Conservation (phyloP, 1,284 basidiomycete genomes). For the Leccinum griseonigrum region DNA sequence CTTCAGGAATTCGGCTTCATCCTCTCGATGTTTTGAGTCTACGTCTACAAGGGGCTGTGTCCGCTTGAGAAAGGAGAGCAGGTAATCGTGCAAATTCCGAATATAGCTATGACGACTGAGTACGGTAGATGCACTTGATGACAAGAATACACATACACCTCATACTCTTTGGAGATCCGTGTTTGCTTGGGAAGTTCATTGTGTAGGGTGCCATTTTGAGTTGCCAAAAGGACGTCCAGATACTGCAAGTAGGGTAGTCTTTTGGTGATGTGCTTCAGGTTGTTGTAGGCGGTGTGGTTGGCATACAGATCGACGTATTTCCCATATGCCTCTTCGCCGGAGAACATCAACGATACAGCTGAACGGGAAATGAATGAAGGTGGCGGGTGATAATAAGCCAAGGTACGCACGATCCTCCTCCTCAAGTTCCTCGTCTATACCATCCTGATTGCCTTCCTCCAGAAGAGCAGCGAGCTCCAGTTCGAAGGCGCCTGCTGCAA, state of each 20-base stretch:
- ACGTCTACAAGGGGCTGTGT: constrained; percentile 88
- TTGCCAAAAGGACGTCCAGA: constrained; percentile 74
- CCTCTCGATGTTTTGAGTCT: constrained; percentile 63
- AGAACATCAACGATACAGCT: constrained; percentile 90
- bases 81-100: constrained; percentile 77
- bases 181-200: constrained; percentile 73
- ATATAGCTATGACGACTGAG: constrained; percentile 63
- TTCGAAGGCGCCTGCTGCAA: constrained; percentile 76
- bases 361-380: constrained; percentile 17
- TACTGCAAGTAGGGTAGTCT: constrained; percentile 89
- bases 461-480: constrained; percentile 78
- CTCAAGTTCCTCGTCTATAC: constrained; percentile 66
- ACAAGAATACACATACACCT: constrained; percentile 53
- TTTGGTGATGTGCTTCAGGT: constrained; percentile 80
- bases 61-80: constrained; percentile 84
- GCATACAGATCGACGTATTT: constrained; percentile 93
- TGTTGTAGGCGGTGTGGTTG: constrained; percentile 87
- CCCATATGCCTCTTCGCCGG: constrained; percentile 94
- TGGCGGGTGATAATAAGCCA: constrained; percentile 1
- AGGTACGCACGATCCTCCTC: constrained; percentile 74
- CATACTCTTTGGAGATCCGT: constrained; percentile 74
- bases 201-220: constrained; percentile 59
- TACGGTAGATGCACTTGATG: neutral
- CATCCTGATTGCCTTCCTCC: constrained; percentile 69
- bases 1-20: constrained; percentile 69